A percentile compares a stretch with the other conserved stretches of the same genome.
phyloP scores from a whole-genome alignment of 352 stramenopile genomes.

The Blastocystis sp. region DNA sequence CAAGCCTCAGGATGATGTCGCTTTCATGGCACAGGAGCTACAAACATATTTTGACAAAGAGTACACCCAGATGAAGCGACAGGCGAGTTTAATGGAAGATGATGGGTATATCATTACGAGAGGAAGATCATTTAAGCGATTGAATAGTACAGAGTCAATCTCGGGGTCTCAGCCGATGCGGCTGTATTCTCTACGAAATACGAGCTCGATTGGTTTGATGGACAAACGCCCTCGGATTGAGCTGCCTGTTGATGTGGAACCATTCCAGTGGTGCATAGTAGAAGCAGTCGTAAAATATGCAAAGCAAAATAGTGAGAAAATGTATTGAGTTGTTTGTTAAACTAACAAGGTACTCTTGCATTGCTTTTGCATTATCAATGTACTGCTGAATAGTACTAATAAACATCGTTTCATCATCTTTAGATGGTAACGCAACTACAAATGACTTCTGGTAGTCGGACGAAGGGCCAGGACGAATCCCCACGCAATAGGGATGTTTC shows the following conservation, averaged over 20 bases:
- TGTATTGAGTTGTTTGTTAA: background rate
- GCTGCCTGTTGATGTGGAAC: background rate
- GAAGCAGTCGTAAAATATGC: background rate
- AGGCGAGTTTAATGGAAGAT: background rate
- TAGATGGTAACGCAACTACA: background rate
- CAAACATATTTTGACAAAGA: slow-evolving; percentile 9
- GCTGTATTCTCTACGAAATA: background rate
- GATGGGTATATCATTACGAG: slow-evolving; percentile 12
- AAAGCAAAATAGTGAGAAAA: background rate
- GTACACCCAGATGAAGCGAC: background rate
- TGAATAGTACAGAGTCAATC: background rate
- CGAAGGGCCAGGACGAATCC: background rate
- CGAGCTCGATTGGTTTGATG: background rate
- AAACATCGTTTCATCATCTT: background rate
- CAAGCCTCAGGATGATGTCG: slow-evolving; percentile 72
- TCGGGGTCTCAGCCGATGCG: background rate
- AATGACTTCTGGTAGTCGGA: slow-evolving; percentile 9
- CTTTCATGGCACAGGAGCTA: background rate
- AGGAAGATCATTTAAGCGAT: background rate
- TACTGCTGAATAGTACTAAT: background rate
- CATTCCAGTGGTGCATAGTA: background rate
- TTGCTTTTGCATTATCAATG: background rate
- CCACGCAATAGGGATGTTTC: background rate
- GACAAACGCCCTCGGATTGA: background rate
- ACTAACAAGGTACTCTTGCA: background rate